Percentiles rank a stretch among this genome's conserved stretches.
These are phyloP conservation scores for Claviceps purpurea DNA, from an alignment of 2,329 filamentous ascomycete genomes.

Conservation along the genomic window DNA sequence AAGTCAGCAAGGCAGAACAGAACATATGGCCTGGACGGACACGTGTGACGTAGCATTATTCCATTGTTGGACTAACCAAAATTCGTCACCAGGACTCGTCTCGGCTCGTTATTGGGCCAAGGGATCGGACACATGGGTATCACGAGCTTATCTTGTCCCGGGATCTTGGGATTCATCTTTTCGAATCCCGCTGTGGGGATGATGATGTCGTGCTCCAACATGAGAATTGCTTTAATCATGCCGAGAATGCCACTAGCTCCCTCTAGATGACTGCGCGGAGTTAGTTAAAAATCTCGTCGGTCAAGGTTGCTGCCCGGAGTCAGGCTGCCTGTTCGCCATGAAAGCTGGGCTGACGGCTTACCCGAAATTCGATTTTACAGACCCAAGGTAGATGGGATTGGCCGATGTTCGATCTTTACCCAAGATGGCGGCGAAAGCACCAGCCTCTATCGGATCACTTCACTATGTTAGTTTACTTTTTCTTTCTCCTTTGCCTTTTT, in stretches of 20 bases:
- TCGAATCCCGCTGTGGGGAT: constrained; percentile 12
- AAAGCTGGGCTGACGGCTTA: not conserved
- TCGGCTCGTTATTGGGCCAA: constrained; percentile 10
- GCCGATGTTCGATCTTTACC: constrained; percentile 10
- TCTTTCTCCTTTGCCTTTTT: not conserved
- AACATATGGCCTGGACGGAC: not conserved
- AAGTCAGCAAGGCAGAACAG: constrained; percentile 3
- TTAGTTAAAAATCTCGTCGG: not conserved
- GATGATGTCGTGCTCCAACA: constrained; percentile 12
- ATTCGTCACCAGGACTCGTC: constrained; percentile 13
- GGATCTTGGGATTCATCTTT: constrained; percentile 11
- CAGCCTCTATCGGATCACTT: constrained; percentile 24
- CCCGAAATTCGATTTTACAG: constrained; percentile 11
- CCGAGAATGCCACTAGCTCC: constrained; percentile 8
- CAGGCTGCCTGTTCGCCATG: not conserved
- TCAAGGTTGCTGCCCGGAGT: not conserved
- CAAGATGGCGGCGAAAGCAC: constrained; percentile 12
- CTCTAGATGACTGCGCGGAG: constrained; percentile 8
- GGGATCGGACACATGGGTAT: constrained; percentile 7
- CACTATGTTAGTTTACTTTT: not conserved
- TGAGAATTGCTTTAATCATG: constrained; percentile 14
- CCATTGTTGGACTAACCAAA: constrained; percentile 9
- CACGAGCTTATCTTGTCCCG: constrained; percentile 8
- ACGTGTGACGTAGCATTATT: not conserved
- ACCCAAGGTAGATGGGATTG: constrained; percentile 14